Conservation (phyloP, 352 stramenopile species). For the Phytophthora pini region DNA sequence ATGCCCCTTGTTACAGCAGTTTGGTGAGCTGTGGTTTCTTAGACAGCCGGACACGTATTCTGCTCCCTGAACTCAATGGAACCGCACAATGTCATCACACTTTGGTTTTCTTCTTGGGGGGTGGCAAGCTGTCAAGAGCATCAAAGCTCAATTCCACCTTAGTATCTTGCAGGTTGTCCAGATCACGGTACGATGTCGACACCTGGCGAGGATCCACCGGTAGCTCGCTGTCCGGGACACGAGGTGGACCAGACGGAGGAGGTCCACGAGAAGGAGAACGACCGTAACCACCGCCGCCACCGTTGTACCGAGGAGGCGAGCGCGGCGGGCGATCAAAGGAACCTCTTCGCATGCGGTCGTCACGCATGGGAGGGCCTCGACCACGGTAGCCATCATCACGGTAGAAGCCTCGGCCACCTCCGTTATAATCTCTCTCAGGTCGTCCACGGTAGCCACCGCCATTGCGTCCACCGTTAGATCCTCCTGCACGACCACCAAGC, state of each 20-base stretch:
- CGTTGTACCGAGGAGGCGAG: slow-evolving; percentile 43
- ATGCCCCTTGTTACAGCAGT: slow-evolving; percentile 28
- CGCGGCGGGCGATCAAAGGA: slow-evolving; percentile 54
- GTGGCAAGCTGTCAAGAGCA: slow-evolving; percentile 76
- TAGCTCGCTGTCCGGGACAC: slow-evolving; percentile 67
- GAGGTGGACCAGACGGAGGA: slow-evolving; percentile 29
- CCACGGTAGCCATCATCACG: slow-evolving; percentile 63
- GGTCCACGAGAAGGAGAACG: slow-evolving; percentile 37
- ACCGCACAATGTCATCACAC: slow-evolving; percentile 40
- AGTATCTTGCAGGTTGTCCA: slow-evolving; percentile 84
- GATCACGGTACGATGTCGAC: slow-evolving; percentile 85
- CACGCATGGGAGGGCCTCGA: slow-evolving; percentile 58
- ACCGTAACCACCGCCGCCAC: slow-evolving; percentile 31
- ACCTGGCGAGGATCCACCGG: slow-evolving; percentile 82
- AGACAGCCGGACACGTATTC: slow-evolving; percentile 2
- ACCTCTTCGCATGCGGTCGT: slow-evolving; percentile 52
- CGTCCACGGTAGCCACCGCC: slow-evolving; percentile 37
- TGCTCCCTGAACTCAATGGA: slow-evolving; percentile 17
- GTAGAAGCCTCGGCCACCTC: slow-evolving; percentile 59
- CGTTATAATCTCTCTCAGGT: slow-evolving; percentile 33
- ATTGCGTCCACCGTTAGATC: slow-evolving; percentile 43
- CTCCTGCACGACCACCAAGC: slow-evolving; percentile 52
- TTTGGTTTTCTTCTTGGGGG: slow-evolving; percentile 89
- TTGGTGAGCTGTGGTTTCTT: slow-evolving; percentile 17
- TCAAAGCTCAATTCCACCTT: slow-evolving; percentile 89